Evolutionary conservation across 768 basidiomycete genomes (phyloP).

Genomic region (Mycena polygramma): DNA sequence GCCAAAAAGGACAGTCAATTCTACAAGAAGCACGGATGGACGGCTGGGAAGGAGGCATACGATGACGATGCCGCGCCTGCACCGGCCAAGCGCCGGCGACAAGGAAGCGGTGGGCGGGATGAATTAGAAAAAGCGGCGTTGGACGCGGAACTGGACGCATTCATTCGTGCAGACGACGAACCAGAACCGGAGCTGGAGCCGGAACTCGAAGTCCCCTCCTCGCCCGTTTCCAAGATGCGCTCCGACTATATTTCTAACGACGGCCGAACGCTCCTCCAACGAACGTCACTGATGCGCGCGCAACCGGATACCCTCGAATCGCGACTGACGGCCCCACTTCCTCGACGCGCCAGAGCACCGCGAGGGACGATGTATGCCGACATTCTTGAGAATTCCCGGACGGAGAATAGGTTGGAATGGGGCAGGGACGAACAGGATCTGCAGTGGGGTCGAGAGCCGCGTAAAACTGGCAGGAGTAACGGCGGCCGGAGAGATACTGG

Average conservation of each 20-base stretch:
- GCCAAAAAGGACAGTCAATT: slow-evolving; percentile 82
- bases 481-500: slow-evolving; percentile 39
- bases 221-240: slow-evolving; percentile 76
- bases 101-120: slow-evolving; percentile 52
- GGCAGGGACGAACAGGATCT: slow-evolving; percentile 19
- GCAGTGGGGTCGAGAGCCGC: slow-evolving; percentile 32
- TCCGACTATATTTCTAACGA: slow-evolving; percentile 70
- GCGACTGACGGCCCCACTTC: slow-evolving; percentile 61
- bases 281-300: slow-evolving; percentile 63
- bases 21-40: slow-evolving; percentile 78
- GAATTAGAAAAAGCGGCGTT: slow-evolving; percentile 57
- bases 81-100: slow-evolving; percentile 52
- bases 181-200: slow-evolving; percentile 37
- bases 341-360: slow-evolving; percentile 54
- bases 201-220: slow-evolving; percentile 39
- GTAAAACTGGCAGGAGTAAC: slow-evolving; percentile 27
- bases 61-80: slow-evolving; percentile 44
- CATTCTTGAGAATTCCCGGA: slow-evolving; percentile 38
- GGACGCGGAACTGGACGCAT: slow-evolving; percentile 79
- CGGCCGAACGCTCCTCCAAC: slow-evolving; percentile 67
- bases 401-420: slow-evolving; percentile 30
- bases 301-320: slow-evolving; percentile 55
- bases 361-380: slow-evolving; percentile 41
- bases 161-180: slow-evolving; percentile 64
- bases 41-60: slow-evolving; percentile 72